Conservation (phyloP, 2,329 filamentous ascomycete genomes). For the Ceratocystis variospora region DNA sequence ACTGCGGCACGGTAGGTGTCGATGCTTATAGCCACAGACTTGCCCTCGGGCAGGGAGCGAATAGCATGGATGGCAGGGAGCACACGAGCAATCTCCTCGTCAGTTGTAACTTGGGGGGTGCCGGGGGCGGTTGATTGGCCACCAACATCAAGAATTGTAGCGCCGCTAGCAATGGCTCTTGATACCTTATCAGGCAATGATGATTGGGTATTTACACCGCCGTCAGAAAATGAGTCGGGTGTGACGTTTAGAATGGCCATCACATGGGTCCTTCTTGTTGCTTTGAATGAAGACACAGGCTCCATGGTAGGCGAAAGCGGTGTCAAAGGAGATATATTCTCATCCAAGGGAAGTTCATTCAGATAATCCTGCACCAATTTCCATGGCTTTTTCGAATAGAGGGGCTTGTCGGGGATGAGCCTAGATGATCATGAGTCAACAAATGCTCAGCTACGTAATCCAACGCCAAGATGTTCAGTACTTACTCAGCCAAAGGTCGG, state of each 20-base stretch:
- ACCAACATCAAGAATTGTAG: slow-evolving; percentile 79
- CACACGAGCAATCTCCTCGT: slow-evolving; percentile 65
- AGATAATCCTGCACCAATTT: slow-evolving; percentile 47
- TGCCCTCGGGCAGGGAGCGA: slow-evolving; percentile 48
- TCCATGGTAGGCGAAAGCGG: slow-evolving; percentile 34
- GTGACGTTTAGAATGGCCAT: slow-evolving; percentile 96
- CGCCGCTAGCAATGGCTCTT: slow-evolving; percentile 53
- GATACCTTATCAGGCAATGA: slow-evolving; percentile 49
- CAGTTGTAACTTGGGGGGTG: slow-evolving; percentile 50
- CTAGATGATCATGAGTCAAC: slow-evolving; percentile 25
- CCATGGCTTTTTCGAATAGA: slow-evolving; percentile 43
- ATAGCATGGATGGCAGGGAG: slow-evolving; percentile 66
- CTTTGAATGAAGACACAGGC: slow-evolving; percentile 44
- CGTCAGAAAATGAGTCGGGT: slow-evolving; percentile 94
- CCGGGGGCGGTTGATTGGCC: slow-evolving; percentile 84
- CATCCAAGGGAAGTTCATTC: slow-evolving; percentile 40
- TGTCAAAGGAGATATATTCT: slow-evolving; percentile 45
- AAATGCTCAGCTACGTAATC: neutral
- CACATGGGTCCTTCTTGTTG: slow-evolving; percentile 53
- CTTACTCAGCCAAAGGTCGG: slow-evolving; percentile 66
- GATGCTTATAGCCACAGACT: slow-evolving; percentile 61
- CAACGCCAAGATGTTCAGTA: slow-evolving; percentile 6
- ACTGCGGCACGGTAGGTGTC: slow-evolving; percentile 87
- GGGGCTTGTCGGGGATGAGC: slow-evolving; percentile 40
- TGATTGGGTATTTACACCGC: slow-evolving; percentile 52